Evolutionary conservation across 2,329 filamentous ascomycete species (phyloP), one percentile per base, ranked within the genome.

Genomic region (Pseudocercospora crystallina): DNA sequence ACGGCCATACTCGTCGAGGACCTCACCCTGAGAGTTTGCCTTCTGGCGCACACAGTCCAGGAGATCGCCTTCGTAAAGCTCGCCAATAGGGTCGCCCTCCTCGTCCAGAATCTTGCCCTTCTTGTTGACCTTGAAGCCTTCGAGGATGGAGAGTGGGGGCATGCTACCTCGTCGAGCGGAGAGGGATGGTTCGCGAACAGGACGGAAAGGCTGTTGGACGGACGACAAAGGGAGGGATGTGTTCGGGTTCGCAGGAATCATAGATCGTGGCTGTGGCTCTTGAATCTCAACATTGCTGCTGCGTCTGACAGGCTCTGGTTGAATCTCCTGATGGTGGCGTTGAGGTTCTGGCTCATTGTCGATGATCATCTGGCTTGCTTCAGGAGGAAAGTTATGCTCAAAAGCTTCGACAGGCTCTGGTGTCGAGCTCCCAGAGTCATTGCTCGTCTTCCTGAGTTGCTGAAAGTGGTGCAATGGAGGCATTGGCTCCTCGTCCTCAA

Each of bases 111-210:
- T 69, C 58, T 73, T 73, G 61, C 75, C 74, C 61, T 77, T 78
- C 69, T 78, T 80, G 66, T 80, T 80, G 61, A 80, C 76, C 64
- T 79, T 80, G 43, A 76, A 69, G 43, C 77, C 74, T 61, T 80
- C 69, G 36, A 78, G 52, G 53, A 74, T 73, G 10, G 69, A 69
- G 5, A 76, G 65, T 36, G 71, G 69, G 42, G 72, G 43, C 15
- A 35, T 45, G 37, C 44, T 54, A n/a, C 20, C 44, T 20, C 39
- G 29, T 15, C 29, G 30, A 15, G 43, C 12, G 31, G 31, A 42
- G 29, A n/a, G 26, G 42, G 35, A 35, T 41, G 20, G 20, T 26
- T 26, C 20, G 20, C 20, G 20, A 26, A 26, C 3, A 26, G 20
- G 20, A 7, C 20, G 39, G 10, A 15, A 14, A 11, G 12, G 10